Evolutionary conservation across 2,329 filamentous ascomycete species (phyloP).

Genomic region (Aspergillus neotritici): DNA sequence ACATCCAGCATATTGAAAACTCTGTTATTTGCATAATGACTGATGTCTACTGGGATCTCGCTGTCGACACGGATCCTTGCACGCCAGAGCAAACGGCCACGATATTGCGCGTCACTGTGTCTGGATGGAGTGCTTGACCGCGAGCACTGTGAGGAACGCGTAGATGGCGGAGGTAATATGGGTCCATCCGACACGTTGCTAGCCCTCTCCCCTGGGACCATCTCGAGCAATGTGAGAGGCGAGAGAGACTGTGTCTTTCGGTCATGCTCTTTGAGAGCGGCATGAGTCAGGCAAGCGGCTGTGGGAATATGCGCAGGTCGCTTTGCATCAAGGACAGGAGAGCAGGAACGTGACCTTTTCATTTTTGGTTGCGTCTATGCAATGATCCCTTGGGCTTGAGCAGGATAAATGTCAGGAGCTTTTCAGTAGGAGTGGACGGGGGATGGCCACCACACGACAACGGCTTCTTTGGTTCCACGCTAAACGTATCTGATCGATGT

Average conservation of each 20-base stretch:
- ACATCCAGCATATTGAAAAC: neutral
- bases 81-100: conserved; percentile 1
- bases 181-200: neutral
- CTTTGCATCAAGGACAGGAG: neutral
- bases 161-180: neutral
- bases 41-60: conserved; percentile 2
- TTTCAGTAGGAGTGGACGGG: too few species aligned
- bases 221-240: too few species aligned
- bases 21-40: neutral
- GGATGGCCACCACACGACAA: too few species aligned
- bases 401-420: too few species aligned
- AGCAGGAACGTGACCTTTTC: conserved; percentile 1
- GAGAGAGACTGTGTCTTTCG: too few species aligned
- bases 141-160: neutral
- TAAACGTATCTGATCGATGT: too few species aligned
- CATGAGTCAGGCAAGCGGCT: neutral
- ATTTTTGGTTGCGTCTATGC: neutral
- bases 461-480: too few species aligned
- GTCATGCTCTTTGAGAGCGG: too few species aligned
- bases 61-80: conserved; percentile 5
- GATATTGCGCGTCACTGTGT: conserved; percentile 6
- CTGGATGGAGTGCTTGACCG: conserved; percentile 2
- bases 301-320: neutral
- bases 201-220: too few species aligned
- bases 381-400: neutral